Evolutionary conservation across 257 asterid genomes (phyloP).

Genomic region (Agastache rugosa): DNA sequence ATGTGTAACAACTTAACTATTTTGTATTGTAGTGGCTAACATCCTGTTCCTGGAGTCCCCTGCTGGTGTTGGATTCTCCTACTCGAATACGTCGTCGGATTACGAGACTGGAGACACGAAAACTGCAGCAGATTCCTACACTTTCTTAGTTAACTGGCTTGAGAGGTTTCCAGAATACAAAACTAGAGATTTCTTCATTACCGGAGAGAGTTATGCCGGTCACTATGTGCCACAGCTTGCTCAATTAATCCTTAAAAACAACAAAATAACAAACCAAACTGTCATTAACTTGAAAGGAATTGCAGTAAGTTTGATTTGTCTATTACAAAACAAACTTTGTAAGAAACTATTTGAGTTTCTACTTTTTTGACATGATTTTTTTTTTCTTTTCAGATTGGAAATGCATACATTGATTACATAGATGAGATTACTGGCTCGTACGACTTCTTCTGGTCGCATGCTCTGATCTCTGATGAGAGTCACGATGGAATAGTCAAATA

Average conservation of each 20-base stretch:
- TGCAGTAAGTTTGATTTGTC: constrained; percentile 47
- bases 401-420: constrained; percentile 46
- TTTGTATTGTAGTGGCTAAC: constrained; percentile 48
- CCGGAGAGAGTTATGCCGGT: constrained; percentile 82
- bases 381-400: constrained; percentile 53
- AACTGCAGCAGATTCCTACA: constrained; percentile 64
- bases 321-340: background rate
- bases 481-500: constrained; percentile 42
- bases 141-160: constrained; percentile 64
- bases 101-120: constrained; percentile 49
- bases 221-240: constrained; percentile 81
- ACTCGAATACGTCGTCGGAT: constrained; percentile 61
- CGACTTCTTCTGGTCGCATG: constrained; percentile 57
- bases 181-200: constrained; percentile 56
- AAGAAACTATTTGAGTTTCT: background rate
- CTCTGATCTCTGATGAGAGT: constrained; percentile 58
- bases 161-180: constrained; percentile 80
- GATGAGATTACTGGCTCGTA: constrained; percentile 35
- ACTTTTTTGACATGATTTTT: background rate
- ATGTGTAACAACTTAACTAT: background rate
- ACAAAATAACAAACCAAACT: constrained; percentile 52
- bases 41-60: constrained; percentile 73
- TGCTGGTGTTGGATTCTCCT: constrained; percentile 76
- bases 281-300: constrained; percentile 62
- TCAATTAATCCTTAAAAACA: constrained; percentile 51